Conservation (phyloP, 306 rosid species). For the Medicago lupulina region DNA sequence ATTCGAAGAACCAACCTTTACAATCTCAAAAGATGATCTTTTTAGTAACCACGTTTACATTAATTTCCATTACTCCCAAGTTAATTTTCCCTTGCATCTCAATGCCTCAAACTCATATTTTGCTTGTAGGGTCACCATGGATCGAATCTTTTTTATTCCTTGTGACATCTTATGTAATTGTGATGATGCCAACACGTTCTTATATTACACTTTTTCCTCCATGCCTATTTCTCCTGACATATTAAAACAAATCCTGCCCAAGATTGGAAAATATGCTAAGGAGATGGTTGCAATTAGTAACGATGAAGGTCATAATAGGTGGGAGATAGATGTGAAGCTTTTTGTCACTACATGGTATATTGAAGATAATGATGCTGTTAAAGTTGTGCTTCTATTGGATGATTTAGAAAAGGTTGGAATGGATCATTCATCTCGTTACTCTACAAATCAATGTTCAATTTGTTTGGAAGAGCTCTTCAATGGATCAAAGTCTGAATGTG, state of each 20-base stretch:
- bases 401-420: not conserved
- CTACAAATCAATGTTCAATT: not conserved
- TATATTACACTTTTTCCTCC: too few species aligned
- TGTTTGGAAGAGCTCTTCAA: not conserved
- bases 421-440: not conserved
- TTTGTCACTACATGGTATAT: too few species aligned
- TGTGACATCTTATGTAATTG: not conserved
- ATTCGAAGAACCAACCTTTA: not conserved
- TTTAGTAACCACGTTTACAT: not conserved
- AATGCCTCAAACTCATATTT: not conserved
- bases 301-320: too few species aligned
- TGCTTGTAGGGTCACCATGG: not conserved
- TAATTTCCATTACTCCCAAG: not conserved
- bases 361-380: not conserved
- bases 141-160: not conserved
- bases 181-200: not conserved
- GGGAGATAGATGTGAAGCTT: not conserved
- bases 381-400: too few species aligned
- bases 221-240: not conserved
- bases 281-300: not conserved
- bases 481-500: not conserved
- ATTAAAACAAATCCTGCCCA: not conserved
- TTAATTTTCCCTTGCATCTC: not conserved
- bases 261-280: not conserved
- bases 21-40: not conserved